These are phyloP conservation scores for Isabelozyma rhagii DNA, from an alignment of 805 yeast species.

Conservation along the genomic window DNA sequence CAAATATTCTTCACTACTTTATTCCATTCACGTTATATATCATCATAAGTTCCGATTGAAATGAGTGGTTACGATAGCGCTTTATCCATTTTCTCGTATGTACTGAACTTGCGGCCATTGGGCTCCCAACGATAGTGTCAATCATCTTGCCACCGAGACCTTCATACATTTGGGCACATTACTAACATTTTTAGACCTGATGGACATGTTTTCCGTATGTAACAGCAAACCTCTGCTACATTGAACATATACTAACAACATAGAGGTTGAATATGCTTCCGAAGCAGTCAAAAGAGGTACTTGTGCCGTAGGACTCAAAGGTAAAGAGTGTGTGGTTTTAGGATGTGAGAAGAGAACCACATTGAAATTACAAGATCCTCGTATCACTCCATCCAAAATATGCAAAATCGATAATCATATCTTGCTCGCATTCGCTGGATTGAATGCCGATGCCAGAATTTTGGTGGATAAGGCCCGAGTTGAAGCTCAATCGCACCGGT, in stretches of 20 bases:
- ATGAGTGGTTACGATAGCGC: constrained; percentile 99
- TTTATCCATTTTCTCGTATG: constrained; percentile 90
- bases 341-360: constrained; percentile 98
- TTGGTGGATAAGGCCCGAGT: constrained; percentile 93
- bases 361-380: constrained; percentile 90
- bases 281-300: constrained; percentile 99
- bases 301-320: constrained; percentile 96
- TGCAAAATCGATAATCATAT: constrained; percentile 89
- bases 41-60: not conserved
- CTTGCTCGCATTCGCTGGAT: constrained; percentile 91
- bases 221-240: not conserved
- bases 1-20: not conserved
- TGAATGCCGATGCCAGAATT: constrained; percentile 97
- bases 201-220: constrained; percentile 93
- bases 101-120: constrained; percentile 16
- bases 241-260: constrained; percentile 27
- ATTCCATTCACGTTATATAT: not conserved
- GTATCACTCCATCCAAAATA: constrained; percentile 93
- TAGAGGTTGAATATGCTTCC: constrained; percentile 92
- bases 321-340: constrained; percentile 80
- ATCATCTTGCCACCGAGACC: constrained; percentile 11
- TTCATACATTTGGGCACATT: constrained; percentile 1
- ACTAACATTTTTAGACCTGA: constrained; percentile 71
- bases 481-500: constrained; percentile 92
- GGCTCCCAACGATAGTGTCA: not conserved